Conservation (phyloP, 331 rosid genomes). For the Quercus tomentella region DNA sequence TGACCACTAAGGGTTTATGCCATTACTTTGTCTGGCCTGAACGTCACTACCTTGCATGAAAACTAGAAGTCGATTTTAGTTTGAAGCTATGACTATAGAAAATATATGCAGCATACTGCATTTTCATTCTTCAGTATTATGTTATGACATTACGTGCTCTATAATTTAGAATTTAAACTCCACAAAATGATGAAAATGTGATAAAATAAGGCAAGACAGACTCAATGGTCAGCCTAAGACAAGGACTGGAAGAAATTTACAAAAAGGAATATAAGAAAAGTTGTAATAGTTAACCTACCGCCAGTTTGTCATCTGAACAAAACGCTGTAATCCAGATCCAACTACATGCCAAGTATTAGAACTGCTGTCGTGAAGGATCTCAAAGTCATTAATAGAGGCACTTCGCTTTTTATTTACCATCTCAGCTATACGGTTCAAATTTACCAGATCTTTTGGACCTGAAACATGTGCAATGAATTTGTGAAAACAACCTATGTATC, state of each 20-base stretch:
- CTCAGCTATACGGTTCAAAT: conserved; percentile 71
- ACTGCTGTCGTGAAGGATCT: conserved; percentile 54
- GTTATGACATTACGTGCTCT: not conserved
- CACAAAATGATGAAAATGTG: not conserved
- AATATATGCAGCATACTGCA: not conserved
- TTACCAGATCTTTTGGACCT: conserved; percentile 38
- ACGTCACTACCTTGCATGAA: not conserved
- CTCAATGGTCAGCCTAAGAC: not conserved
- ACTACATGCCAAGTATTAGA: conserved; percentile 66
- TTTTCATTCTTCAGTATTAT: not conserved
- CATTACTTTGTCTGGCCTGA: not conserved
- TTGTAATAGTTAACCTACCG: conserved; percentile 43
- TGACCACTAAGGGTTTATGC: not conserved
- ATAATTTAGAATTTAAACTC: not conserved
- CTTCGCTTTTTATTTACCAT: conserved; percentile 64
- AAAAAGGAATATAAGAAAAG: not conserved
- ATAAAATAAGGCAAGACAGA: not conserved
- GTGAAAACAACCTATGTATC: conserved; percentile 15
- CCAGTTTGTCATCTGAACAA: conserved; percentile 97
- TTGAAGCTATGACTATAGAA: not conserved
- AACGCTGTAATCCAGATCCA: conserved; percentile 89
- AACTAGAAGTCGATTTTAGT: not conserved
- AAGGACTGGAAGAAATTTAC: not conserved
- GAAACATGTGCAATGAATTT: conserved; percentile 28
- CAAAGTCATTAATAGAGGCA: conserved; percentile 78